A percentile compares a stretch with the other conserved stretches of the same genome.
These are phyloP conservation scores for Ophiostoma pallidulum DNA, from an alignment of 2,329 filamentous ascomycete genomes.

Conservation along the genomic window DNA sequence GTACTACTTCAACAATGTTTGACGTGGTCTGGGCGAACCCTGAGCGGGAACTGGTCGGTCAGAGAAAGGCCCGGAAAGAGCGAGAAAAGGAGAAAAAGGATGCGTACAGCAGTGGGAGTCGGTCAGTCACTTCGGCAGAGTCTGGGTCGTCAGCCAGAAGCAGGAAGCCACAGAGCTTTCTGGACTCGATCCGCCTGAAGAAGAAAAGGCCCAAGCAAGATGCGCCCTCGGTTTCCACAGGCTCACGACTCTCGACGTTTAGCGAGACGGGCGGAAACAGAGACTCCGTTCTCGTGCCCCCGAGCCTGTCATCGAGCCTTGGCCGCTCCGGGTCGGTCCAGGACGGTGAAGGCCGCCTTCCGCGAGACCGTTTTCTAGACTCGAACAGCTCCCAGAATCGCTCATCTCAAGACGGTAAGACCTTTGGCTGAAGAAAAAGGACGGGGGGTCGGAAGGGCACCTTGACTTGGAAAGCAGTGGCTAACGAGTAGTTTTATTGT, in stretches of 20 bases:
- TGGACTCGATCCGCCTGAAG: conserved; percentile 28
- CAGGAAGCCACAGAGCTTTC: conserved; percentile 34
- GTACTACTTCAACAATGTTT: too few species aligned
- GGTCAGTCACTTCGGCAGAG: conserved; percentile 33
- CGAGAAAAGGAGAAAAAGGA: conserved; percentile 27
- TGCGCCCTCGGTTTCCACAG: not conserved
- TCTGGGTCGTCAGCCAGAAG: conserved; percentile 33
- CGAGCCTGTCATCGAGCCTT: conserved; percentile 4
- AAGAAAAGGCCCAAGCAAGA: conserved; percentile 5
- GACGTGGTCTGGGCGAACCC: conserved; percentile 51
- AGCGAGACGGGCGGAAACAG: conserved; percentile 1
- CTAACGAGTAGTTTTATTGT: too few species aligned
- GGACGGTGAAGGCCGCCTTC: not conserved
- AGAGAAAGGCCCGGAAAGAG: conserved; percentile 42
- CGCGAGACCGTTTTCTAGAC: not conserved
- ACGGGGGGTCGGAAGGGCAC: too few species aligned
- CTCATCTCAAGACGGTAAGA: conserved; percentile 14
- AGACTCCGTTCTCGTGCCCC: not conserved
- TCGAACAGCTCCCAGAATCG: conserved; percentile 12
- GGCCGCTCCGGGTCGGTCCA: not conserved
- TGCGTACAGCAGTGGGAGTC: conserved; percentile 21
- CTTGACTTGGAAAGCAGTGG: too few species aligned
- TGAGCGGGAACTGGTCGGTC: conserved; percentile 42
- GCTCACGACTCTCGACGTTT: conserved; percentile 5
- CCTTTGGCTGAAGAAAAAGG: too few species aligned